Base-by-base conservation (phyloP, 2,329 filamentous ascomycete genomes). In the Corinectria fuckeliana region DNA sequence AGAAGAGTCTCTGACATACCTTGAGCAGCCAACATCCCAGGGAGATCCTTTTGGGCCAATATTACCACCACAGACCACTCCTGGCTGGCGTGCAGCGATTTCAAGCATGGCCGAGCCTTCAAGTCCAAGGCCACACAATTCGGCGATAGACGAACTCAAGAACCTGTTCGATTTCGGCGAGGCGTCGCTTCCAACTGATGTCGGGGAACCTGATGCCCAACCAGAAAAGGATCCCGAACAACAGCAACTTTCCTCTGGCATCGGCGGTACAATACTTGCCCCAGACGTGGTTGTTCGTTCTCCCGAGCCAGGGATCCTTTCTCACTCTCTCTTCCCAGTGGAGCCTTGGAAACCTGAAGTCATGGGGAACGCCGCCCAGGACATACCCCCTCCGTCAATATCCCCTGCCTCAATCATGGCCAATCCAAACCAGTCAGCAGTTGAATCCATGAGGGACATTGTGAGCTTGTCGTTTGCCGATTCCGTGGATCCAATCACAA, bases 341-440 rank as follows among this genome's bases (percentile, higher is more conserved):
- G 68, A 67, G 8, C 67, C 68, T 14, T 71, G 69, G 69, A 71
- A 69, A 42, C 50, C 68, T 26, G 64, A 68, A 32, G 64, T 66
- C 23, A 44, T 70, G 16, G 61, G 65, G 10, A 66, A 50, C 18
- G 54, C 56, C 3, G 62, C 49, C 6, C 60, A 66, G 26, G 63
- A 69, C 21, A 57, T 56, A 13, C 62, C 64, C 10, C 58, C 65
- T 13, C 64, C 64, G 21, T 71, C 69, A 28, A 71, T 71, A n/a
- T 69, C 69, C 10, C 69, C 69, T 2, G 67, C 69, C 18, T 68
- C 69, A 6, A 70, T 71, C 38, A 71, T 71, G 69, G 52, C 57
- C 25, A 60, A 62, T 11, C 60, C 68, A 25, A 53, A 54, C 18
- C 49, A 34, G 26, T 72, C 68, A 9, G 63, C 69, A 7, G 60